Evolutionary conservation across 805 yeast genomes (phyloP).

Genomic region (Candida pseudoglaebosa): DNA sequence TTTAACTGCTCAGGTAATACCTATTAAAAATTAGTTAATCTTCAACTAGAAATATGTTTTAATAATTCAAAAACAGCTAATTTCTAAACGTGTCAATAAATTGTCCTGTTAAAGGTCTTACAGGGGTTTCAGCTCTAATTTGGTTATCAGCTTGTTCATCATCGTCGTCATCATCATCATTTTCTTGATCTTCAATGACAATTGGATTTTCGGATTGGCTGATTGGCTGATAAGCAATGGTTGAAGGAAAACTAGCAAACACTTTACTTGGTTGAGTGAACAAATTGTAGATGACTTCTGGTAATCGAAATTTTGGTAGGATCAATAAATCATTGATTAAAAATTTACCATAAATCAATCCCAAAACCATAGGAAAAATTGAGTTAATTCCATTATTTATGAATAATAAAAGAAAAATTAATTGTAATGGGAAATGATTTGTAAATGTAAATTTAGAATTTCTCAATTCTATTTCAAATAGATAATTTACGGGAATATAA

Average conservation of each 20-base stretch:
- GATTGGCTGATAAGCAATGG: slow-evolving; percentile 6
- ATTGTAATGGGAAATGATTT: slow-evolving; percentile 39
- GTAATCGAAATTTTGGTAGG: slow-evolving; percentile 28
- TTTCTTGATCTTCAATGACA: slow-evolving; percentile 11
- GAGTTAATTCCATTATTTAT: slow-evolving; percentile 36
- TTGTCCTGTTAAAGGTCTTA: slow-evolving; percentile 57
- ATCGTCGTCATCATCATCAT: slow-evolving; percentile 23
- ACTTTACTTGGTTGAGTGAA: slow-evolving; percentile 23
- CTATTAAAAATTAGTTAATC: no score
- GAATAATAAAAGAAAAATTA: slow-evolving; percentile 30
- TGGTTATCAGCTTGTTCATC: slow-evolving; percentile 21
- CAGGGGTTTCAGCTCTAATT: slow-evolving; percentile 55
- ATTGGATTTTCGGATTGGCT: slow-evolving; percentile 2
- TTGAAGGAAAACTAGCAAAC: background rate
- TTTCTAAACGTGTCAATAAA: slow-evolving; percentile 57
- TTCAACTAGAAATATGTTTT: no score
- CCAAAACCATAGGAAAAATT: slow-evolving; percentile 33
- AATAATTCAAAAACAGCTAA: background rate
- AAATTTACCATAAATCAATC: slow-evolving; percentile 35
- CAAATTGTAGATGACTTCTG: slow-evolving; percentile 22
- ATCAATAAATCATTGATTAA: slow-evolving; percentile 32
- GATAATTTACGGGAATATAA: slow-evolving; percentile 31
- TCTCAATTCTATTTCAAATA: slow-evolving; percentile 28
- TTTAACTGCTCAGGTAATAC: no score
- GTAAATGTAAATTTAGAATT: slow-evolving; percentile 24